These are phyloP conservation scores for Puccinia coronata DNA, from an alignment of 1,284 basidiomycete species.

Conservation along the genomic window DNA sequence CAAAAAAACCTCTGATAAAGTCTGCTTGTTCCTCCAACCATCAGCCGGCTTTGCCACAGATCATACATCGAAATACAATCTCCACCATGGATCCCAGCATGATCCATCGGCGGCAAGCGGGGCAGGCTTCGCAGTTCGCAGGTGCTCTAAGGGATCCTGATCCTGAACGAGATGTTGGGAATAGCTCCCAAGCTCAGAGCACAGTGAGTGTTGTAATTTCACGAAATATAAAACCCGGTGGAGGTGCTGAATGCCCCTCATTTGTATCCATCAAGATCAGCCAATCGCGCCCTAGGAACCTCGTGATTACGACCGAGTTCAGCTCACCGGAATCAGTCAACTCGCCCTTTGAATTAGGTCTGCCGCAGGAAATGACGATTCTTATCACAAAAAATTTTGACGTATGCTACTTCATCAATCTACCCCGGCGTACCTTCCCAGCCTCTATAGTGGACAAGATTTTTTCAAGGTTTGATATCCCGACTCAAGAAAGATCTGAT, in stretches of 20 bases:
- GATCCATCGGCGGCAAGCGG: not conserved
- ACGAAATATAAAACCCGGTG: not conserved
- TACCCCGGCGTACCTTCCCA: not conserved
- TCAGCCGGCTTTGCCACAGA: not conserved
- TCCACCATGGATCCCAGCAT: slow-evolving; percentile 5
- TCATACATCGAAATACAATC: not conserved
- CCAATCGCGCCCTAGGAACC: not conserved
- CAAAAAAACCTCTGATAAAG: not conserved
- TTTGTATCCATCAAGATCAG: not conserved
- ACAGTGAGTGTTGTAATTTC: not conserved
- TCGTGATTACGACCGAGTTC: not conserved
- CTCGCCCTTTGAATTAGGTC: not conserved
- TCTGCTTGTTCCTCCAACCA: not conserved
- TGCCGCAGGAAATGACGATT: not conserved
- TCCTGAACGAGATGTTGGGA: not conserved
- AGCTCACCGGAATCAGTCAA: not conserved
- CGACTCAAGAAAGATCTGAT: not conserved
- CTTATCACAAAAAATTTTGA: slow-evolving; percentile 12
- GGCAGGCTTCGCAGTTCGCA: not conserved
- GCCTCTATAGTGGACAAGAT: slow-evolving; percentile 13
- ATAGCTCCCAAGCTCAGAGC: not conserved
- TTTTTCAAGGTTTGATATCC: not conserved
- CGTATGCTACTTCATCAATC: not conserved
- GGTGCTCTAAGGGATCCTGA: not conserved
- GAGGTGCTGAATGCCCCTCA: not conserved